These are phyloP conservation scores for Magnolia changhungtana DNA, from an alignment of 164 flowering plant species.

Conservation along the genomic window DNA sequence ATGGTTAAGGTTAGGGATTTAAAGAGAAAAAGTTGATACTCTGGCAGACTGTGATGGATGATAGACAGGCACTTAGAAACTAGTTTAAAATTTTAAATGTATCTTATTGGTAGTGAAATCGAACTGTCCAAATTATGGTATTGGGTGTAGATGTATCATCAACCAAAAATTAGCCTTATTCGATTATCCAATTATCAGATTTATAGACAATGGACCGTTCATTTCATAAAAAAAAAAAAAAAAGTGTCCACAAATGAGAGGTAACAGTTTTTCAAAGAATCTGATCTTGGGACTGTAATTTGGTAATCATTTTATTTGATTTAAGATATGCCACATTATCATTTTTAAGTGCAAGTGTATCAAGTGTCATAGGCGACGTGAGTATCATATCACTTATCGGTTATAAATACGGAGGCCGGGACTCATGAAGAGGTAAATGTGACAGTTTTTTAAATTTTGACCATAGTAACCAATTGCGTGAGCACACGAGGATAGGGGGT, in stretches of 20 bases:
- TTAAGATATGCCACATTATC: not conserved
- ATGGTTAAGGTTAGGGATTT: not conserved
- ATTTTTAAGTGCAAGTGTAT: not conserved
- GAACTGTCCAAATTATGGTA: too few species aligned
- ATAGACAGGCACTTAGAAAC: not conserved
- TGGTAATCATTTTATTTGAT: not conserved
- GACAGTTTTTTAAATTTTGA: not conserved
- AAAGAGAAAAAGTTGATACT: too few species aligned
- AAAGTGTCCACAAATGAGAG: too few species aligned
- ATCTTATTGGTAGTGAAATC: too few species aligned
- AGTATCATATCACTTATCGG: not conserved
- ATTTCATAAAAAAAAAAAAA: too few species aligned
- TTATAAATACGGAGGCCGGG: slow-evolving; percentile 23
- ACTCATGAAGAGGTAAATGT: slow-evolving; percentile 48
- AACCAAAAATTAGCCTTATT: too few species aligned
- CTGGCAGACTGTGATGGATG: not conserved
- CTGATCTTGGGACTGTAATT: not conserved
- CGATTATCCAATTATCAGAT: too few species aligned
- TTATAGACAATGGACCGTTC: too few species aligned
- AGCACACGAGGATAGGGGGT: slow-evolving; percentile 34
- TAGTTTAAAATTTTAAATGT: not conserved
- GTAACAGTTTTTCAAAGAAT: not conserved
- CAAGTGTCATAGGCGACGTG: not conserved
- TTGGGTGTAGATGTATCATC: too few species aligned
- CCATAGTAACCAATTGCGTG: slow-evolving; percentile 35